Base-by-base conservation (phyloP, 257 asterid species). In the Forsythia viridissima region DNA sequence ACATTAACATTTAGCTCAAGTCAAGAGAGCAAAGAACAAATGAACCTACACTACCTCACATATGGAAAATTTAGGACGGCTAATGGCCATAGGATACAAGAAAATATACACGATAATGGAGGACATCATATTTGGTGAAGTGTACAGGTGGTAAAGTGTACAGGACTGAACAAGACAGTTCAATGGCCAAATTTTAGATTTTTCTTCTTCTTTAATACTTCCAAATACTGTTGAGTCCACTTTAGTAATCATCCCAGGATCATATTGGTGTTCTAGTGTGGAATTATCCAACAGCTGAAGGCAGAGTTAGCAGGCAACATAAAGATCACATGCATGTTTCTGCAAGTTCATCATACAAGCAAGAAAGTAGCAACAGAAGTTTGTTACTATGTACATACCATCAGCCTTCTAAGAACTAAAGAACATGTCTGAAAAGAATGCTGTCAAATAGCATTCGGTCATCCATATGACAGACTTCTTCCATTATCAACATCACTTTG, bases 401-500 rank as follows among this genome's bases (percentile, higher is more conserved):
- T 59, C 67, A 59, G 36, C 67, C 67, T 59, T 63, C 70, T 30
- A 63, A 63, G 10, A 63, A 63, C 70, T 63, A 63, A 63, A 30
- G 39, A 63, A 63, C 37, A 63, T 30, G 70, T 51, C 70, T 63
- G 37, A 11, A 63, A 63, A 63, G 40, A 30, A 63, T 63, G 8
- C 70, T 30, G 40, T 63, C 4, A 30, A 63, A 30, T 63, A 21
- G 40, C 70, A 30, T 10, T 63, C 20, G 15, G 59, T 11, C 8
- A 4, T 51, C 16, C 3, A 51, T 11, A 51, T 51, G 10, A 15
- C 37, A 24, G 39, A 59, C 67, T 20, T 20, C 70, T 9, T 63
- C 70, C 38, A 63, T 63, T 63, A 63, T 63, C 38, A 63, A 63
- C 70, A 63, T 9, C n/a, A 63, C 24, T 59, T 63, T 63, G 3